phyloP scores from a whole-genome alignment of 805 yeast genomes.

The Nakazawaea wyomingensis region DNA sequence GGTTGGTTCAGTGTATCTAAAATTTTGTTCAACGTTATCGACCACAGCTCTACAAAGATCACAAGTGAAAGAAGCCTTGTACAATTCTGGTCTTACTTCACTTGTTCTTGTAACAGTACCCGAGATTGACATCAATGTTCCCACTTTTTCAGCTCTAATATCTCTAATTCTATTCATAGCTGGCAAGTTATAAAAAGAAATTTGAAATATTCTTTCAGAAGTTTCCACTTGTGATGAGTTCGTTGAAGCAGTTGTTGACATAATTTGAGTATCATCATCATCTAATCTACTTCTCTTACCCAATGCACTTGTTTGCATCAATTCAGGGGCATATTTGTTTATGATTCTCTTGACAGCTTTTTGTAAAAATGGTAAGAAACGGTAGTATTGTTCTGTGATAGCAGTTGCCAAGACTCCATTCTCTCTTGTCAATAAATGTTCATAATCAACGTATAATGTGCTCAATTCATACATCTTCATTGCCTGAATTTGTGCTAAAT shows the following conservation, averaged over 20 bases:
- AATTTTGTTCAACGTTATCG: constrained; percentile 87
- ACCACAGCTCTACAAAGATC: constrained; percentile 81
- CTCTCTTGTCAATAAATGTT: constrained; percentile 68
- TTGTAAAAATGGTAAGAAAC: constrained; percentile 82
- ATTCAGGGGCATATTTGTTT: constrained; percentile 67
- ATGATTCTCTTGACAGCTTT: constrained; percentile 71
- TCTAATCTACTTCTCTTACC: constrained; percentile 25
- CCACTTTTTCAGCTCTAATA: constrained; percentile 83
- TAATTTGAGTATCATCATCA: constrained; percentile 24
- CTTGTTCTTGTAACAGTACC: constrained; percentile 96
- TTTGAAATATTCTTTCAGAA: constrained; percentile 76
- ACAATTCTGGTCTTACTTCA: constrained; percentile 93
- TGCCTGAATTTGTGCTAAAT: constrained; percentile 74
- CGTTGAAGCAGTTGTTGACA: constrained; percentile 30
- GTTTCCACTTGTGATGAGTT: constrained; percentile 42
- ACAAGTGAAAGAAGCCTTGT: constrained; percentile 81
- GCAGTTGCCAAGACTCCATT: constrained; percentile 89
- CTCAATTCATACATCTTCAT: constrained; percentile 72
- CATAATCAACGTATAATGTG: constrained; percentile 81
- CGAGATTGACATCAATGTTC: constrained; percentile 74
- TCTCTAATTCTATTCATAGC: constrained; percentile 82
- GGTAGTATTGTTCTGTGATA: constrained; percentile 83
- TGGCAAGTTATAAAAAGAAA: constrained; percentile 84
- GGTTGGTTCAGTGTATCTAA: constrained; percentile 92
- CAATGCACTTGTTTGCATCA: constrained; percentile 44